These are phyloP conservation scores for Zostera marina DNA, from an alignment of 116 monocot species.

Conservation along the genomic window DNA sequence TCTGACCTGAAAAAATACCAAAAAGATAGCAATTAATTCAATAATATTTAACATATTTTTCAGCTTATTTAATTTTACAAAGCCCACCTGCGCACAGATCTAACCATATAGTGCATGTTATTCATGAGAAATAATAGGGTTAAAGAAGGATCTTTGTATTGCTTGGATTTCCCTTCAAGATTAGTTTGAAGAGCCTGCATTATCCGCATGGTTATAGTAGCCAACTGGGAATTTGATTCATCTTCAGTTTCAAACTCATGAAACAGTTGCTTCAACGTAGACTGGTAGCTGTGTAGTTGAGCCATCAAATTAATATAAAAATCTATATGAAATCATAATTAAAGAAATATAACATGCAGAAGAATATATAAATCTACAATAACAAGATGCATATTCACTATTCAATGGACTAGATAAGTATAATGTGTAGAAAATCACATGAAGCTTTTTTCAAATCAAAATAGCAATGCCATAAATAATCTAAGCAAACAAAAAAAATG, in stretches of 20 bases:
- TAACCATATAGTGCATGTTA: slow-evolving; percentile 92
- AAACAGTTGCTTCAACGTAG: slow-evolving; percentile 52
- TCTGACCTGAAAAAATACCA: slow-evolving; percentile 41
- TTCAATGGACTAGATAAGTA: too few relatives aligned
- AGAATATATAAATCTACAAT: too few relatives aligned
- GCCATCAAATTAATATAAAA: background rate
- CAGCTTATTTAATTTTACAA: background rate
- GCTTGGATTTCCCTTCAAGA: slow-evolving; percentile 85
- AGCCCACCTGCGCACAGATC: slow-evolving; percentile 86
- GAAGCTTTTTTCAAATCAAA: too few relatives aligned
- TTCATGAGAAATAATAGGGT: slow-evolving; percentile 88
- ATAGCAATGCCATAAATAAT: too few relatives aligned
- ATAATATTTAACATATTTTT: background rate
- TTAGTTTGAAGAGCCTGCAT: slow-evolving; percentile 95
- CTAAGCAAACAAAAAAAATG: too few relatives aligned
- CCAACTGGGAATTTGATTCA: slow-evolving; percentile 41
- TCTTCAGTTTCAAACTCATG: slow-evolving; percentile 41
- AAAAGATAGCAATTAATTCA: background rate
- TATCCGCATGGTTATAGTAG: slow-evolving; percentile 67
- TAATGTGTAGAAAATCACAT: too few relatives aligned
- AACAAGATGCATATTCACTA: too few relatives aligned
- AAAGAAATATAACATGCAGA: too few relatives aligned
- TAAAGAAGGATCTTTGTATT: slow-evolving; percentile 82
- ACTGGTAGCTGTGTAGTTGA: slow-evolving; percentile 34
- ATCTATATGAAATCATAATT: too few relatives aligned